A percentile compares a stretch with the other conserved stretches of the same genome.
These are phyloP conservation scores for Seminavis robusta DNA, from an alignment of 108 stramenopile genomes.

Conservation along the genomic window DNA sequence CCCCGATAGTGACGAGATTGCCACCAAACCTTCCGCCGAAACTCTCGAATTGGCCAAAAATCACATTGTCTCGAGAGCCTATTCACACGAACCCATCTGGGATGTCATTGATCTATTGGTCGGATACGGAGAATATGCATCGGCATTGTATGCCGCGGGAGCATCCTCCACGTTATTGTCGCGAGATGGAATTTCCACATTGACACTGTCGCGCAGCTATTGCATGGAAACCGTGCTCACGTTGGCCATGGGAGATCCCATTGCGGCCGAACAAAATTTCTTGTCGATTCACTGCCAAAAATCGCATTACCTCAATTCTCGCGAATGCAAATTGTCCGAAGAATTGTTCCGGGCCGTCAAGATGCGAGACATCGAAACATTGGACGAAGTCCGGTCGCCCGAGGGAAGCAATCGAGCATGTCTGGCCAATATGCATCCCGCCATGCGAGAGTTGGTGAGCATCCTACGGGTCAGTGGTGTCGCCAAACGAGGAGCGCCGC, in stretches of 20 bases:
- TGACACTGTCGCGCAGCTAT: conserved; percentile 65
- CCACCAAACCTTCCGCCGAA: conserved; percentile 15
- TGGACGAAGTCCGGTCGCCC: conserved; percentile 63
- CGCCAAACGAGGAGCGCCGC: conserved; percentile 26
- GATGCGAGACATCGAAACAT: conserved; percentile 57
- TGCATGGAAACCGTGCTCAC: conserved; percentile 63
- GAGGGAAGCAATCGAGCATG: conserved; percentile 58
- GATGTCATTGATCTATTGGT: conserved; percentile 47
- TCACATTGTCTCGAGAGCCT: conserved; percentile 57
- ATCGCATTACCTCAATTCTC: conserved; percentile 61
- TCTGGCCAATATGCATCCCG: conserved; percentile 62
- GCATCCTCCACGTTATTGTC: conserved; percentile 65
- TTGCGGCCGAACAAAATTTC: conserved; percentile 77
- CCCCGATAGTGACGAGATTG: conserved; percentile 34
- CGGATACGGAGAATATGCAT: conserved; percentile 52
- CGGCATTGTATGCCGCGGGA: conserved; percentile 80
- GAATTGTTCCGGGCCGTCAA: conserved; percentile 82
- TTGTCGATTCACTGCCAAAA: conserved; percentile 80
- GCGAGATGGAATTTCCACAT: conserved; percentile 63
- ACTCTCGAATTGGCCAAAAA: conserved; percentile 49
- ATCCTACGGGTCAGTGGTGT: conserved; percentile 69
- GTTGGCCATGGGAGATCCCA: conserved; percentile 78
- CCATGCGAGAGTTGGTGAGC: conserved; percentile 44
- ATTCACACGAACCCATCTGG: conserved; percentile 73
- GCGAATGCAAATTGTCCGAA: conserved; percentile 88